phyloP scores from a whole-genome alignment of 164 flowering plant species.

The Aristolochia californica region DNA sequence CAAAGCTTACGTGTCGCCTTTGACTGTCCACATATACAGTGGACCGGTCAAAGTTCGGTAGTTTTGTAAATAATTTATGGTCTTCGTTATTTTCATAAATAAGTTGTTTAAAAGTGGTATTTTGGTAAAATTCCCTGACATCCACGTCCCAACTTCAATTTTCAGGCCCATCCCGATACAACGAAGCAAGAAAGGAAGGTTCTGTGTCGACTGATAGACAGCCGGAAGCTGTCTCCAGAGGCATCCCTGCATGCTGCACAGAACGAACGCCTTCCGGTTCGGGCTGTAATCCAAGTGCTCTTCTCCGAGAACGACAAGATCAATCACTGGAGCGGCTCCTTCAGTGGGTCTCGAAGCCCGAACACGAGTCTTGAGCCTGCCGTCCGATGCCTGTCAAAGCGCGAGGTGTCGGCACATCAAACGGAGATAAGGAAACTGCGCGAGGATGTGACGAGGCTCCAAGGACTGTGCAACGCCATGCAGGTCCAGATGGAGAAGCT shows the following conservation, averaged over 20 bases:
- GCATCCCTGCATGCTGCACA: slow-evolving; percentile 77
- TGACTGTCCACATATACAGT: no score
- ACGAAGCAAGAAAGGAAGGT: slow-evolving; percentile 61
- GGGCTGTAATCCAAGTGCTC: slow-evolving; percentile 79
- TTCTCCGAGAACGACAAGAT: slow-evolving; percentile 61
- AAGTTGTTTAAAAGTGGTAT: no score
- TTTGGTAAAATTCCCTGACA: no score
- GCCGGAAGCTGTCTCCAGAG: slow-evolving; percentile 68
- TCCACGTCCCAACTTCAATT: no score
- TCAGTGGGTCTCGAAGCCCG: slow-evolving; percentile 43
- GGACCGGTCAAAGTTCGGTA: no score
- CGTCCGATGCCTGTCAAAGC: slow-evolving; percentile 49
- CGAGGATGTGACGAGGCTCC: slow-evolving; percentile 69
- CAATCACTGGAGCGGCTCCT: slow-evolving; percentile 70
- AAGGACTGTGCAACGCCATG: slow-evolving; percentile 47
- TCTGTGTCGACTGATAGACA: slow-evolving; percentile 61
- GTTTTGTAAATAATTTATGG: no score
- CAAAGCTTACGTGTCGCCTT: no score
- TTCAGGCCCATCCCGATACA: slow-evolving; percentile 68
- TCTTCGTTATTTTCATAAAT: no score
- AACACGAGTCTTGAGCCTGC: slow-evolving; percentile 18
- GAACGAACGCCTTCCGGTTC: slow-evolving; percentile 77
- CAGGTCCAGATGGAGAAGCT: slow-evolving; percentile 59
- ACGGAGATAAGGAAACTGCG: slow-evolving; percentile 46
- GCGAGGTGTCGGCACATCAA: slow-evolving; percentile 42